Base-by-base conservation (phyloP, 371 early-diverging fungal genomes). In the Rhizopus arrhizus region DNA sequence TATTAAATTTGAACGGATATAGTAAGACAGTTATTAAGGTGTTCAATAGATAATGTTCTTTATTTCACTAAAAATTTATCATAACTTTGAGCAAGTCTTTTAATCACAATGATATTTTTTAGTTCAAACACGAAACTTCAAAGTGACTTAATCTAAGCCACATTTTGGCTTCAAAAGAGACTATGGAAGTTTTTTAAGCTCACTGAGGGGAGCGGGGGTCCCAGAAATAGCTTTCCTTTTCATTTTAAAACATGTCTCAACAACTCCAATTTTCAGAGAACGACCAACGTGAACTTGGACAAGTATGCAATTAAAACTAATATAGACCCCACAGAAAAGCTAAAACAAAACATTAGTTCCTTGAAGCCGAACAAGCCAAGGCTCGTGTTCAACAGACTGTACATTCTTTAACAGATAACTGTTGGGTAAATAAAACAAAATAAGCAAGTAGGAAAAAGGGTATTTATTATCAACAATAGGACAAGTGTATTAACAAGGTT, bases 401-500 rank as follows among this genome's bases (percentile, higher is more conserved):
- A 47, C 89, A 89, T 66, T 80, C 79, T 33, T 82, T 91, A 62
- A 89, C 89, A 45, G 88, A 85, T 66, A 80, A 80, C 48, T 91
- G 91, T 79, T 92, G 91, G 85, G 71, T 70, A 70, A 63, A 46
- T 40, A 36, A 13, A 31, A 3, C 28, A 22, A 22, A 22, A 22
- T 22, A 22, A 22, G 22, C 22, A 22, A 22, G 22, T 22, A 22
- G 22, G 22, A 36, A 32, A 43, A 5, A 43, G n/a, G 5, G 5
- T 13, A 22, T 22, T 22, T 22, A 22, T 22, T 22, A 22, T 22
- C 22, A 22, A 22, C 22, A 22, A 47, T 58, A 70, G 71, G 91
- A 92, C 58, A 88, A 87, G 59, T 92, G 92, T 73, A 85, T 92
- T 55, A 81, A 74, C 52, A 87, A 86, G 65, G 73, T 88, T 49